Evolutionary conservation across 352 stramenopile genomes (phyloP).

Genomic region (Phytopythium mirpurense): DNA sequence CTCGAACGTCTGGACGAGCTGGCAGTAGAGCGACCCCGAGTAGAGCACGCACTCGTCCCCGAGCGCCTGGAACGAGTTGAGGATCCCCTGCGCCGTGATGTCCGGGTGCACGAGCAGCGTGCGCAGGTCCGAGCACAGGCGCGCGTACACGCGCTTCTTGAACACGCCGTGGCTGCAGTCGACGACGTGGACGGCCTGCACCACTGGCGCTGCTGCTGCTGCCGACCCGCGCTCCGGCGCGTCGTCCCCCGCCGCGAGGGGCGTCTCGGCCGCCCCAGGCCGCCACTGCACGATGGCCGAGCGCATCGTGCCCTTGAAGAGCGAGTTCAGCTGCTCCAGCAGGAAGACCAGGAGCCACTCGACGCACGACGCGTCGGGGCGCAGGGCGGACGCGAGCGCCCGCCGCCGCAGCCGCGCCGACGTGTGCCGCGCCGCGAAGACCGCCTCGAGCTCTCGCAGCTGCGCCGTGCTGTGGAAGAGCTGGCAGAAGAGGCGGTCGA

Average conservation of each 20-base stretch:
- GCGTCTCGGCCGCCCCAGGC: constrained; percentile 8
- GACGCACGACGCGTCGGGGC: constrained; percentile 30
- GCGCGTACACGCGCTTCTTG: constrained; percentile 74
- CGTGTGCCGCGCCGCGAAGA: constrained; percentile 20
- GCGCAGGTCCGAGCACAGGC: constrained; percentile 75
- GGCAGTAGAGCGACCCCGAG: constrained; percentile 38
- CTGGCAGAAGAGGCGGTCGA: constrained; percentile 82
- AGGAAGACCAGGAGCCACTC: constrained; percentile 64
- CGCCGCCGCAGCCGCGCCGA: background rate
- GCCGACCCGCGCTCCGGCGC: background rate
- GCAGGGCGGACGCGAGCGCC: background rate
- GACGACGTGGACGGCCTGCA: constrained; percentile 45
- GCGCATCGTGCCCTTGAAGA: constrained; percentile 60
- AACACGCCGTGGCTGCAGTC: constrained; percentile 66
- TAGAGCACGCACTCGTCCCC: constrained; percentile 21
- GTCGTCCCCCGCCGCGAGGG: background rate
- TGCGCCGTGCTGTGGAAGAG: constrained; percentile 81
- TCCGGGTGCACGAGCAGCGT: constrained; percentile 68
- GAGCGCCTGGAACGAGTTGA: constrained; percentile 50
- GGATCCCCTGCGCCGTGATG: constrained; percentile 47
- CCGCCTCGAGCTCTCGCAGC: constrained; percentile 54
- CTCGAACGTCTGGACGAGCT: constrained; percentile 56
- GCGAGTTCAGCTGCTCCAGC: constrained; percentile 52
- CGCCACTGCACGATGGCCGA: constrained; percentile 42
- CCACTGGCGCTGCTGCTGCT: constrained; percentile 9